These are phyloP conservation scores for Dictyostelium capitatum DNA, from an alignment of 78 protist species.

Conservation along the genomic window DNA sequence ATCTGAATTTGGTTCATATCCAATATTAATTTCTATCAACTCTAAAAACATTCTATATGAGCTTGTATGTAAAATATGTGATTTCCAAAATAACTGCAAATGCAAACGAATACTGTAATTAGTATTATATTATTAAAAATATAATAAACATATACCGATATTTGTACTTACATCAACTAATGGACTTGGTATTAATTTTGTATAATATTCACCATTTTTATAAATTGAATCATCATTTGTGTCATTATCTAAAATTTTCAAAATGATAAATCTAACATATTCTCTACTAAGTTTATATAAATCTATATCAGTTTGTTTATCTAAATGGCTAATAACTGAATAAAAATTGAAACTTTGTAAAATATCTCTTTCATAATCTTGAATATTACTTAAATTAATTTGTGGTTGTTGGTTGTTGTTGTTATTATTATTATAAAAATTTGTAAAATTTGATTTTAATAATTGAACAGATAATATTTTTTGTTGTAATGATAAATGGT, in stretches of 20 bases:
- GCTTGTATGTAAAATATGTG: constrained; percentile 5
- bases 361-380: not conserved
- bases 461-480: not conserved
- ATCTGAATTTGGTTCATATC: constrained; percentile 1
- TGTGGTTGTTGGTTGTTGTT: not conserved
- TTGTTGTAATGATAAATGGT: not conserved
- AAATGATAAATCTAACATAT: constrained; percentile 10
- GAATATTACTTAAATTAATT: not conserved
- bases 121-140: not conserved
- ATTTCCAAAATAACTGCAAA: constrained; percentile 1
- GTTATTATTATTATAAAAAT: not conserved
- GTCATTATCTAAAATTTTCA: not conserved
- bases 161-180: not conserved
- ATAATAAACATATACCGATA: not conserved
- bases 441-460: not conserved
- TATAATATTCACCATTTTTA: not conserved
- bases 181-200: constrained; percentile 13
- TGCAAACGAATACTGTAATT: not conserved
- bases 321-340: not conserved
- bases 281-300: constrained; percentile 7
- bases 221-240: not conserved
- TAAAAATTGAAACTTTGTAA: not conserved
- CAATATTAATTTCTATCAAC: not conserved
- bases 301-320: not conserved
- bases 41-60: constrained; percentile 3